These are phyloP conservation scores for Magnusiomyces tetraspermus DNA, from an alignment of 1,139 yeast genomes.

Conservation along the genomic window DNA sequence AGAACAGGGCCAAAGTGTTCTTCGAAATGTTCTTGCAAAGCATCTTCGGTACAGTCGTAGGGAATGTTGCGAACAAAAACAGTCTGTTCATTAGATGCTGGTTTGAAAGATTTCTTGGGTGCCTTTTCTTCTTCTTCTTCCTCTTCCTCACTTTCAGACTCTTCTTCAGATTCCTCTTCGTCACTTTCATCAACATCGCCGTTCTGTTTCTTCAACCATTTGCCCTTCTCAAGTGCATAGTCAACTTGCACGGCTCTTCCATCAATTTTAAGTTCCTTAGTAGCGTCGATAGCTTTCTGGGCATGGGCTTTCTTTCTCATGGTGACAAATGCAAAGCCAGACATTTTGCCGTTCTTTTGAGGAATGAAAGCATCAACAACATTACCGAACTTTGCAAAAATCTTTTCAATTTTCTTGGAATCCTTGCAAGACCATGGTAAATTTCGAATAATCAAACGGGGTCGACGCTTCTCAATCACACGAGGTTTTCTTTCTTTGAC, in stretches of 20 bases:
- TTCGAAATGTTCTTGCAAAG: slow-evolving; percentile 65
- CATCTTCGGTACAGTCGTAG: slow-evolving; percentile 81
- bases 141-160: slow-evolving; percentile 26
- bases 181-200: slow-evolving; percentile 35
- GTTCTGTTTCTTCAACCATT: slow-evolving; percentile 52
- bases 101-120: slow-evolving; percentile 23
- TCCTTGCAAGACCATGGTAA: slow-evolving; percentile 93
- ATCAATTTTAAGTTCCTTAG: slow-evolving; percentile 65
- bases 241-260: slow-evolving; percentile 93
- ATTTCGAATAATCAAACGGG: slow-evolving; percentile 80
- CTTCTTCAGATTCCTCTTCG: slow-evolving; percentile 33
- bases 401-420: slow-evolving; percentile 57
- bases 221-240: slow-evolving; percentile 79
- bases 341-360: slow-evolving; percentile 81
- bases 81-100: slow-evolving; percentile 26
- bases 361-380: slow-evolving; percentile 89
- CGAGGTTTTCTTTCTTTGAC: slow-evolving; percentile 7
- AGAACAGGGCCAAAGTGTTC: slow-evolving; percentile 72
- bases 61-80: slow-evolving; percentile 89
- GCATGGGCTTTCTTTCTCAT: slow-evolving; percentile 79
- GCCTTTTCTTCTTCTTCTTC: slow-evolving; percentile 27
- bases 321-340: slow-evolving; percentile 91
- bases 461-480: slow-evolving; percentile 50
- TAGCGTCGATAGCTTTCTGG: slow-evolving; percentile 66
- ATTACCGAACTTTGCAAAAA: slow-evolving; percentile 72